Evolutionary conservation across 1,139 yeast species (phyloP).

Genomic region (Hanseniaspora uvarum): DNA sequence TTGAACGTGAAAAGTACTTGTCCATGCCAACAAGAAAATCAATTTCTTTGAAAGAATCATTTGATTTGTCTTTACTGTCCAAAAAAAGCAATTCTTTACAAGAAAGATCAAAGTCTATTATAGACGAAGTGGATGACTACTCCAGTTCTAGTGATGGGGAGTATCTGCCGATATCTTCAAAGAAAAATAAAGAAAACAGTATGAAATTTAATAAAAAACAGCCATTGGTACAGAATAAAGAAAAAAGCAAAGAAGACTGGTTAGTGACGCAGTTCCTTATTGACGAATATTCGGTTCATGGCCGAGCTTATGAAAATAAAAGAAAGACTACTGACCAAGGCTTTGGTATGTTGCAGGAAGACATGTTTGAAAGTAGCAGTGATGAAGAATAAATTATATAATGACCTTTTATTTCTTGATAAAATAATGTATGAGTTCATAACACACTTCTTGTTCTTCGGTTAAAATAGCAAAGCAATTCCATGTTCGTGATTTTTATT

Average conservation of each 20-base stretch:
- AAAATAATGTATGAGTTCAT: not conserved
- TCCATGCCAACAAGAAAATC: not conserved
- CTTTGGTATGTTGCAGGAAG: conserved; percentile 7
- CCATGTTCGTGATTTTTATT: no score
- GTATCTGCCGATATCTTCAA: not conserved
- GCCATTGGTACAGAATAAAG: not conserved
- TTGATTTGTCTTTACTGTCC: not conserved
- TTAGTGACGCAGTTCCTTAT: conserved; percentile 9
- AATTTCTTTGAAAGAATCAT: not conserved
- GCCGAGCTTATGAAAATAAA: conserved; percentile 1
- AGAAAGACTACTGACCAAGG: not conserved
- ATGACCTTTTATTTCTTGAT: not conserved
- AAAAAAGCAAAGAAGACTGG: conserved; percentile 7
- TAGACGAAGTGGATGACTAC: not conserved
- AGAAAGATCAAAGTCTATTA: not conserved
- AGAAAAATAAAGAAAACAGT: not conserved
- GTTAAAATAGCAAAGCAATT: no score
- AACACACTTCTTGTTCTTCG: not conserved
- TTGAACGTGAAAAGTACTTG: not conserved
- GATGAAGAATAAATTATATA: conserved; percentile 11
- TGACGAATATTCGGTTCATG: conserved; percentile 16
- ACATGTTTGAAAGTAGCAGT: conserved; percentile 18
- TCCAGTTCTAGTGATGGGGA: conserved; percentile 14
- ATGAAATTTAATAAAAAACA: not conserved
- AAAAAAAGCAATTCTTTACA: not conserved